phyloP scores from a whole-genome alignment of 2,329 filamentous ascomycete species.

The Alternaria hordeiaustralica region DNA sequence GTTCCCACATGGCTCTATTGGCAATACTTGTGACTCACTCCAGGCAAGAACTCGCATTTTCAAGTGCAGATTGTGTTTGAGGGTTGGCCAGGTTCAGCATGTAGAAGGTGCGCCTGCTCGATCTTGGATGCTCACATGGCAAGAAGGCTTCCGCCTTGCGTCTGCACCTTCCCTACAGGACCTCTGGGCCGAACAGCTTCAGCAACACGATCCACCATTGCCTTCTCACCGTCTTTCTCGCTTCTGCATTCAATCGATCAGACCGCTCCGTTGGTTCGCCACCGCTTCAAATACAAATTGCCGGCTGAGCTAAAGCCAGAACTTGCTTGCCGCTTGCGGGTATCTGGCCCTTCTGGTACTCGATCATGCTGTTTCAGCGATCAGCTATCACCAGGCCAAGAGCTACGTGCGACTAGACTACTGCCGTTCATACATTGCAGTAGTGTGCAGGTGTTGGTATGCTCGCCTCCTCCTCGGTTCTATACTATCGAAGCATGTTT shows the following conservation, averaged over 20 bases:
- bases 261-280: neutral
- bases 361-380: neutral
- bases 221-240: constrained; percentile 14
- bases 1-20: neutral
- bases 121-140: neutral
- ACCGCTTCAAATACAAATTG: neutral
- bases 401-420: neutral
- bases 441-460: neutral
- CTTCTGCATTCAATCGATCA: constrained; percentile 1
- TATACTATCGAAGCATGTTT: neutral
- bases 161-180: constrained; percentile 5
- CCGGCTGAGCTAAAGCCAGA: neutral
- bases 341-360: neutral
- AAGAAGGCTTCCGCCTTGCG: neutral
- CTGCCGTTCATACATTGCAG: neutral
- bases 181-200: constrained; percentile 1
- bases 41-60: neutral
- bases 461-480: constrained; percentile 1
- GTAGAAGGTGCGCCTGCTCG: neutral
- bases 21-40: neutral
- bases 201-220: constrained; percentile 1
- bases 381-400: constrained; percentile 1
- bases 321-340: neutral
- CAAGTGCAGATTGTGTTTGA: neutral
- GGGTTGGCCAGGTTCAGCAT: neutral